Base-by-base conservation (phyloP, 768 basidiomycete genomes). In the Tylopilus sp. region DNA sequence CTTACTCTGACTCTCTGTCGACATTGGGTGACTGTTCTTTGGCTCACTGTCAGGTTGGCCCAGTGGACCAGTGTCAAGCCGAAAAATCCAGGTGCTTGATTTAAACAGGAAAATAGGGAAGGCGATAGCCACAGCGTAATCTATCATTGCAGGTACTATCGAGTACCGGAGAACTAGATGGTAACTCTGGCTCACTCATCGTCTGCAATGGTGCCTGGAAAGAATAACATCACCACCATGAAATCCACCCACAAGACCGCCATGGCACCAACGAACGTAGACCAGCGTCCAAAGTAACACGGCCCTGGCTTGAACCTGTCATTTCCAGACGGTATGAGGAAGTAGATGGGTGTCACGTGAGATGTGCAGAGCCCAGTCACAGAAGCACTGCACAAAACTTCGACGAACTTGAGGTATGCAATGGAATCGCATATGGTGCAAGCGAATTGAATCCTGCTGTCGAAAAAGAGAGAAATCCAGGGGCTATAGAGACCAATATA, bases 291-390 rank as follows among this genome's bases (percentile, higher is more conserved):
- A 17, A 71, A 67, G 41, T 53, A 56, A 47, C 74, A 73, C 0
- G 71, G 70, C 2, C 69, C 71, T 15, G 71, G 71, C 17, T 59
- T 50, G 36, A 75, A 60, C 33, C 60, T 64, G 21, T 62, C 53
- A 22, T 63, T 57, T 6, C 71, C 71, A 18, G 60, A 65, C 12
- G 70, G 72, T 15, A 70, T 65, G 36, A 71, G 70, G 21, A 71
- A 57, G 40, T 65, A 67, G 18, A 75, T 70, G 0, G 68, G 72
- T 18, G 71, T 69, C 15, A 66, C 66, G 35, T 73, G 71, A 17
- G 71, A 73, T 6, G 69, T 60, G 51, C 73, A 70, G 2, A 73
- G 50, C 9, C 68, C 69, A 13, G 69, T 68, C 3, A 73, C 68
- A 6, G 68, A 62, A 9, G 68, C 65, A 38, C 64, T 70, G 21